Base-by-base conservation (phyloP, 208 protist genomes). In the Phytomonas francai region DNA sequence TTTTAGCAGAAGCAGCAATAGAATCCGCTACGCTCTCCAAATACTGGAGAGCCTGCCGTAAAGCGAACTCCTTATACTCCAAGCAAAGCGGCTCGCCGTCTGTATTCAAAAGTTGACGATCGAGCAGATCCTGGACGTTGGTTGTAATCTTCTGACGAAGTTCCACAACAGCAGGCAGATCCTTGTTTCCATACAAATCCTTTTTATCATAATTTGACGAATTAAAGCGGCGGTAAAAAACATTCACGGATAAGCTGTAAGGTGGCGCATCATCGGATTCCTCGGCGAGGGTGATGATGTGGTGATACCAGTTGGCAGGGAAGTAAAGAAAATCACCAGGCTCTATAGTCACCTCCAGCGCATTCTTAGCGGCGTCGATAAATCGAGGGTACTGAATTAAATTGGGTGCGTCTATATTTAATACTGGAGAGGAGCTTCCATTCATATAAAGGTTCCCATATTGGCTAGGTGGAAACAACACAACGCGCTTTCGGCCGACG, bases 291-390 rank as follows among this genome's bases (percentile, higher is more conserved):
- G 91, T 92, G 4, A 87, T 93, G 70, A 94, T 85, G 72, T 93
- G 86, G 69, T 98, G 95, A 64, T 97, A 96, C 91, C 94, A 98
- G 30, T 89, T 80, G 12, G 95, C 84, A 16, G 93, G 95, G 39
- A 98, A 81, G 75, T 97, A 97, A 30, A 98, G 83, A 77, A 97
- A 91, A 75, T 98, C 95, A 19, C 95, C 95, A 3, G 93, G 87
- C 30, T 81, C 70, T 60, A 97, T 69, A n/a, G 84, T 68, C 0
- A 95, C 89, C 66, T 91, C 85, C 33, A 84, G 67, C 0, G 81
- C 80, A n/a, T 76, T 58, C 68, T 90, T 83, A 70, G 77, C 83
- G 6, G 90, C 90, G 42, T 95, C 79, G 8, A 87, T 76, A 74
- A 95, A 88, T 16, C 87, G 84, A n/a, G 88, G 87, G 74, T 88